Percentiles rank a stretch among this genome's conserved stretches.
Evolutionary conservation across 331 rosid species (phyloP).

Genomic region (Cydonia oblonga): DNA sequence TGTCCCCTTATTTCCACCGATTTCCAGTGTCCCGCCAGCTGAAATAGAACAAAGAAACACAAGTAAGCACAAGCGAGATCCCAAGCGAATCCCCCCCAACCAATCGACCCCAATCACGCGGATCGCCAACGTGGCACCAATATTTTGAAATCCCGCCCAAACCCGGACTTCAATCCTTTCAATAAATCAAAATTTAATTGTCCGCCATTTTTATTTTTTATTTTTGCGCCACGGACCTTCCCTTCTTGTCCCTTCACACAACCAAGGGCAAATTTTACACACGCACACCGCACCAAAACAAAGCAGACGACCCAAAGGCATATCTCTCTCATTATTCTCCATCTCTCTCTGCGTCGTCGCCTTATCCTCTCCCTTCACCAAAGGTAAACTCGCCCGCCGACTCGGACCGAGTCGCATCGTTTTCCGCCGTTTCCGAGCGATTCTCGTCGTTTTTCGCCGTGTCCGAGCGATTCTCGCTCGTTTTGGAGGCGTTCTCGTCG

Average conservation of each 20-base stretch:
- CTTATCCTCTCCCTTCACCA: neutral
- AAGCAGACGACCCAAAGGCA: conserved; percentile 10
- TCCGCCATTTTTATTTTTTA: neutral
- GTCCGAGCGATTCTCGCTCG: too few relatives aligned
- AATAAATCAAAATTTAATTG: neutral
- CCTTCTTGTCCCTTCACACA: conserved; percentile 31
- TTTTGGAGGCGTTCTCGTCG: too few relatives aligned
- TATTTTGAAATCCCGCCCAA: conserved; percentile 80
- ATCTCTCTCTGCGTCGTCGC: too few relatives aligned
- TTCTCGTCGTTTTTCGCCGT: neutral
- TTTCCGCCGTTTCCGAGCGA: neutral
- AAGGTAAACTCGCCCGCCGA: conserved; percentile 21
- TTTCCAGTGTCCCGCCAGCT: neutral
- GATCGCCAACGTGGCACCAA: conserved; percentile 51
- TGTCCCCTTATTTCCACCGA: conserved; percentile 4
- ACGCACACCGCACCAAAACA: conserved; percentile 15
- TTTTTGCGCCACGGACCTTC: conserved; percentile 10
- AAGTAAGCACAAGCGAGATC: conserved; percentile 44
- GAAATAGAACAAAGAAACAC: conserved; percentile 22
- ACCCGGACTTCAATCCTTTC: conserved; percentile 50
- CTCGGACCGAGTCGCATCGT: conserved; percentile 6
- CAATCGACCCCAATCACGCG: neutral
- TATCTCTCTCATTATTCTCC: neutral
- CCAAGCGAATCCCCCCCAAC: neutral
- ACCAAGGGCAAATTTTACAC: conserved; percentile 8